Conservation (phyloP, 768 basidiomycete species). For the Heimioporus sp. region DNA sequence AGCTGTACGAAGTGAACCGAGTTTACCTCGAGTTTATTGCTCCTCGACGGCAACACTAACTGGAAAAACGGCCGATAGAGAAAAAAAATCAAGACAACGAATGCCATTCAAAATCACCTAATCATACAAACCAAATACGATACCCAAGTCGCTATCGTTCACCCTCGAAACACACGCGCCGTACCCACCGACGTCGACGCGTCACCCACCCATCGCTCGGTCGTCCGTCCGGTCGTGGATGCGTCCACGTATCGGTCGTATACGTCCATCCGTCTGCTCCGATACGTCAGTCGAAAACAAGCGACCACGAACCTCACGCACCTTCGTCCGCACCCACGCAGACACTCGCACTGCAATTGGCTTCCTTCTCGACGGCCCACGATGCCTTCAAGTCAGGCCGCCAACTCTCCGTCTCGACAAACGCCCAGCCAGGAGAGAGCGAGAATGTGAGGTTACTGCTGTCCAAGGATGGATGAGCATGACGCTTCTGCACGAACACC, state of each 20-base stretch:
- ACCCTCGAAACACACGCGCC: conserved; percentile 50
- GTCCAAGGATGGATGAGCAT: not conserved
- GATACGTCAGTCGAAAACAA: too few relatives aligned
- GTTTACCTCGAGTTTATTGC: too few relatives aligned
- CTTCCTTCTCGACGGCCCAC: not conserved
- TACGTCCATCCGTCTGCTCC: conserved; percentile 76
- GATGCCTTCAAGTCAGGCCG: not conserved
- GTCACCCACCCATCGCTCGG: conserved; percentile 53
- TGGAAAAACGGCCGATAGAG: too few relatives aligned
- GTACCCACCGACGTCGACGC: conserved; percentile 64
- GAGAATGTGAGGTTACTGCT: not conserved
- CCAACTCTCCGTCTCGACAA: not conserved
- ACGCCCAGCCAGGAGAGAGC: not conserved
- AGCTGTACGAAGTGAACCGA: too few relatives aligned
- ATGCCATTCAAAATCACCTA: too few relatives aligned
- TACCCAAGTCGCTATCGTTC: too few relatives aligned
- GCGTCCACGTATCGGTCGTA: conserved; percentile 73
- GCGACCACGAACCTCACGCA: not conserved
- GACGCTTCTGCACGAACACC: not conserved
- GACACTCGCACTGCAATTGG: not conserved
- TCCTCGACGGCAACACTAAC: too few relatives aligned
- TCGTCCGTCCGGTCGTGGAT: conserved; percentile 40
- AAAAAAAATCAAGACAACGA: too few relatives aligned
- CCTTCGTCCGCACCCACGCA: not conserved
- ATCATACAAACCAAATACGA: too few relatives aligned